Conservation (phyloP, 306 rosid species). For the Myrica gale region DNA sequence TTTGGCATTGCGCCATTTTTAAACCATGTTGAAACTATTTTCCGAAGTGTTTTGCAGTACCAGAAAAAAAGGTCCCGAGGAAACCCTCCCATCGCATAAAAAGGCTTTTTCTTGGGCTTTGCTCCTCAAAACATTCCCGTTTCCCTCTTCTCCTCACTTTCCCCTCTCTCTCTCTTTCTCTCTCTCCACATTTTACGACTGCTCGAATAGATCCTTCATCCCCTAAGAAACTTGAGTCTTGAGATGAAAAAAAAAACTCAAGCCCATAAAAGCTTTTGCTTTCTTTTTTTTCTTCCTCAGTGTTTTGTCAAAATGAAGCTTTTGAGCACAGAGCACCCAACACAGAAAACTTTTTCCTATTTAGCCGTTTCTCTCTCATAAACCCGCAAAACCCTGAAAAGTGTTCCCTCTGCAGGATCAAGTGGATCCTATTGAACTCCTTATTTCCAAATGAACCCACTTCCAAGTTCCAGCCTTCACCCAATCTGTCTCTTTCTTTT, state of each 20-base stretch:
- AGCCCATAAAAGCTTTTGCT: too few species aligned
- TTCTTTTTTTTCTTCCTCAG: too few species aligned
- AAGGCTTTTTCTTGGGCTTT: slow-evolving; percentile 21
- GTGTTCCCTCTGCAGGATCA: background rate
- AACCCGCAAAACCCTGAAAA: slow-evolving; percentile 1
- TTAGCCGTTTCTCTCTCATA: background rate
- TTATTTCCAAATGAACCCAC: slow-evolving; percentile 6
- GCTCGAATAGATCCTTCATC: slow-evolving; percentile 7
- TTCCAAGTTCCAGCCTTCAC: slow-evolving; percentile 6
- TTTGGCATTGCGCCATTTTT: background rate
- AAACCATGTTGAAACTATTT: slow-evolving; percentile 3
- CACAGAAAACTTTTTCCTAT: background rate
- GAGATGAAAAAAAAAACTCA: background rate
- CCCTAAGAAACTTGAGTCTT: background rate
- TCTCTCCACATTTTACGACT: slow-evolving; percentile 6
- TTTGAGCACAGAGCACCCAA: background rate
- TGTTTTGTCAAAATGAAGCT: background rate
- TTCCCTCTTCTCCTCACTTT: background rate
- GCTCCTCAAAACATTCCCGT: slow-evolving; percentile 20
- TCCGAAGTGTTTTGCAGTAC: slow-evolving; percentile 7
- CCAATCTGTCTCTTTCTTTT: background rate
- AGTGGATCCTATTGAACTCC: background rate
- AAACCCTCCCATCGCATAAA: slow-evolving; percentile 17
- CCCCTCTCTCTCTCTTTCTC: too few species aligned
- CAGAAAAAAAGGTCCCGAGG: slow-evolving; percentile 18